A percentile compares a stretch with the other conserved stretches of the same genome.
Evolutionary conservation across 768 basidiomycete species (phyloP).

Genomic region (Boletus sp.): DNA sequence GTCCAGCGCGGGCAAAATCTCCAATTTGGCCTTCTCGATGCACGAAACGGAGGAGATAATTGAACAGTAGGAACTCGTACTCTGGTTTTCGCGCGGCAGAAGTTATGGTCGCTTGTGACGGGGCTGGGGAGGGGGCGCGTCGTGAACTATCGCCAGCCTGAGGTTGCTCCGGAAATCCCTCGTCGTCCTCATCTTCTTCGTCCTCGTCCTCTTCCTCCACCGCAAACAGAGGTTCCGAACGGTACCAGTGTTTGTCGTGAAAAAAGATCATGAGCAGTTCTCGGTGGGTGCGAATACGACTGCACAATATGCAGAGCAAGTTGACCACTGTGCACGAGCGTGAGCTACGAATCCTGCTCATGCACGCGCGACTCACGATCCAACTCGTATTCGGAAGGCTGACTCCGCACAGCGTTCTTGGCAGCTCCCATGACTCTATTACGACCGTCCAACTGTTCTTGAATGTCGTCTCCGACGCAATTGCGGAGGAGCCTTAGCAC

Average conservation of each 20-base stretch:
- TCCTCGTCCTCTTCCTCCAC: constrained; percentile 78
- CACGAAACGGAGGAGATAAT: constrained; percentile 91
- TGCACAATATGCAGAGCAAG: constrained; percentile 88
- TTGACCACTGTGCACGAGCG: constrained; percentile 69
- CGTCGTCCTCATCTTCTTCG: constrained; percentile 45
- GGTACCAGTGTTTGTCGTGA: constrained; percentile 89
- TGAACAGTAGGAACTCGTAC: constrained; percentile 95
- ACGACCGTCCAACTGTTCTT: constrained; percentile 82
- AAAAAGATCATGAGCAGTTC: constrained; percentile 97
- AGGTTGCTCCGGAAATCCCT: constrained; percentile 10
- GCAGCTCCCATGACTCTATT: constrained; percentile 83
- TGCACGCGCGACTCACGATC: constrained; percentile 58
- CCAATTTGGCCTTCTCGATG: constrained; percentile 94
- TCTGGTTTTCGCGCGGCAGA: constrained; percentile 69
- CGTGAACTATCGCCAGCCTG: constrained; percentile 8
- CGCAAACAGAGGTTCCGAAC: constrained; percentile 69
- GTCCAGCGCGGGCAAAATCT: constrained; percentile 87
- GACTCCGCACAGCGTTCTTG: constrained; percentile 58
- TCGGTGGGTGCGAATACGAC: constrained; percentile 83
- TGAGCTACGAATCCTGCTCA: constrained; percentile 1
- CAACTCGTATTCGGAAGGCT: constrained; percentile 87
- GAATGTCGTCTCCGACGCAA: constrained; percentile 89
- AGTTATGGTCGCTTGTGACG: constrained; percentile 57
- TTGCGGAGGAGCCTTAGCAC: constrained; percentile 80
- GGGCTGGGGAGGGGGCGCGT: constrained; percentile 53